Base-by-base conservation (phyloP, 176 grass and related monocot species). In the Triticum urartu region DNA sequence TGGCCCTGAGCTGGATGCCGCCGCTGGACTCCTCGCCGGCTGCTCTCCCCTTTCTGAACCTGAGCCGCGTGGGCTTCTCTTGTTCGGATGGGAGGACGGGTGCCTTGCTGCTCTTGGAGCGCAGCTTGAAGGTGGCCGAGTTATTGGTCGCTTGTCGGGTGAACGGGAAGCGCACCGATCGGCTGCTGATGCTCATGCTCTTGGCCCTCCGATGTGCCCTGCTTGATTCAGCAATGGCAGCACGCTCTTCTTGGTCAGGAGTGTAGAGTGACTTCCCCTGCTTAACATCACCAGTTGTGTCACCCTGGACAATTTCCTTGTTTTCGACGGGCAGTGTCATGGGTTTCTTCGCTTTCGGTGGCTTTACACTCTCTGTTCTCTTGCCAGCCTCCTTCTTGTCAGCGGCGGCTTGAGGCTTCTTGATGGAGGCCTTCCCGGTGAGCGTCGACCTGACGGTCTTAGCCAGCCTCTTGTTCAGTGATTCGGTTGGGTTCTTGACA, bases 1-100 rank as follows among this genome's bases (percentile, higher is more conserved):
- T 81, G 35, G 74, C 86, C 80, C 88, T 87, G 14, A 92, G 79
- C 50, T 90, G 93, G 10, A 92, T 24, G 17, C 90, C 88, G 10
- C 65, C 63, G 32, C 80, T 25, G 28, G 42, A 20, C 33, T 28
- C 85, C 36, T 83, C 90, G 24, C 60, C 85, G 1, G 83, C 82
- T 24, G 52, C 77, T 39, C 64, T 72, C 24, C 85, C 79, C 33
- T 82, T 88, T 40, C 88, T 86, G 25, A 82, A 90, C 74, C 64
- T 81, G 42, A 95, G 8, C 82, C 84, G 85, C 39, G 64, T 58
- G 1, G 76, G 52, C 36, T 42, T 84, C 28, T 72, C 65, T 36
- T 86, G 58, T 6, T 68, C 75, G 1, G 84, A 20, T 17, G 87
- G 89, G 28, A 68, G 14, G 9, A 52, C 25, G 0, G 84, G 81